These are phyloP conservation scores for Eutypa lata DNA, from an alignment of 2,329 filamentous ascomycete species.

Conservation along the genomic window DNA sequence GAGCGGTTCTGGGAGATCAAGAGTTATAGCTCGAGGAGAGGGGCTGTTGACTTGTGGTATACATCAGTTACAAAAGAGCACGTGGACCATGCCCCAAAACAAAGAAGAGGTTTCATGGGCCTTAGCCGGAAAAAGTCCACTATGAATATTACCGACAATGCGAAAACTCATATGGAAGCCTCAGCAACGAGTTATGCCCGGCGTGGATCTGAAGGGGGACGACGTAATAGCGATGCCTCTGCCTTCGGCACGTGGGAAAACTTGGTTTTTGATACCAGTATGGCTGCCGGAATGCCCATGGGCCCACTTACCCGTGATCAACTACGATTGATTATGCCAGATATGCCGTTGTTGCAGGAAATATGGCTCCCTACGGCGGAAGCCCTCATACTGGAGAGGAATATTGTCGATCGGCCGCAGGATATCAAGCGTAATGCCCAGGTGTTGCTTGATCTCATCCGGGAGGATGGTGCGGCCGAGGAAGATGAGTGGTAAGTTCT, in stretches of 20 bases:
- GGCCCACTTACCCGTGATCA: slow-evolving; percentile 49
- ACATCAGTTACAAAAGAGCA: slow-evolving; percentile 45
- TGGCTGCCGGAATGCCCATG: slow-evolving; percentile 63
- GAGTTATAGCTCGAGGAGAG: slow-evolving; percentile 59
- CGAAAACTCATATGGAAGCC: slow-evolving; percentile 11
- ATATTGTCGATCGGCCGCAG: slow-evolving; percentile 53
- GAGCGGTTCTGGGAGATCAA: slow-evolving; percentile 65
- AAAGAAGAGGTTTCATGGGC: slow-evolving; percentile 49
- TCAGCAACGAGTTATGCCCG: slow-evolving; percentile 16
- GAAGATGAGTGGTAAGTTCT: slow-evolving; percentile 56
- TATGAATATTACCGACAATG: slow-evolving; percentile 30
- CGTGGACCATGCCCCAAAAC: slow-evolving; percentile 42
- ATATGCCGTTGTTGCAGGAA: slow-evolving; percentile 56
- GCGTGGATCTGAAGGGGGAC: slow-evolving; percentile 25
- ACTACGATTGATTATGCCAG: slow-evolving; percentile 47
- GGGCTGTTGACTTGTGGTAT: slow-evolving; percentile 60
- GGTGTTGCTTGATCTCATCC: slow-evolving; percentile 62
- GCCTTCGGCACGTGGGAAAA: slow-evolving; percentile 28
- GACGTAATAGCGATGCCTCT: slow-evolving; percentile 26
- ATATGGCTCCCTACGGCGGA: slow-evolving; percentile 64
- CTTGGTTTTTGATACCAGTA: slow-evolving; percentile 56
- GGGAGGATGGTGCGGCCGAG: slow-evolving; percentile 55
- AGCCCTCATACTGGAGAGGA: slow-evolving; percentile 56
- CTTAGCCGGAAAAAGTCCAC: slow-evolving; percentile 58
- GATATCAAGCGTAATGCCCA: slow-evolving; percentile 63